Evolutionary conservation across 768 basidiomycete genomes (phyloP).

Genomic region (Coprinopsis sp.): DNA sequence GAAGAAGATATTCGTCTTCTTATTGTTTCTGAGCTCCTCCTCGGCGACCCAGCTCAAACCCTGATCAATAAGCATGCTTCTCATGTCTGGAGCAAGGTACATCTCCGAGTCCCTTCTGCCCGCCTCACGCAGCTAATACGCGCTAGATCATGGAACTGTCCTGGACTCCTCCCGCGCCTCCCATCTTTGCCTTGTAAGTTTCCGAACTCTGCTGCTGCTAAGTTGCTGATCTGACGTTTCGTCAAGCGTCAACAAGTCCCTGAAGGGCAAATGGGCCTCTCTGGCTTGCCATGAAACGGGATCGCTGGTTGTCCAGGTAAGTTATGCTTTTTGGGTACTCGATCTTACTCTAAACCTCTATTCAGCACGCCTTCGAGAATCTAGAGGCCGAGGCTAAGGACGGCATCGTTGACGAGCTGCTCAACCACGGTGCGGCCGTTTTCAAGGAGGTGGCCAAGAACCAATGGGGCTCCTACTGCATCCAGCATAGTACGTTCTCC

Average conservation of each 20-base stretch:
- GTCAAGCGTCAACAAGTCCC: constrained; percentile 75
- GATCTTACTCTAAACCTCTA: constrained; percentile 1
- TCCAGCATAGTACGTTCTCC: constrained; percentile 68
- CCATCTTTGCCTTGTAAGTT: constrained; percentile 80
- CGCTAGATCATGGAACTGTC: constrained; percentile 82
- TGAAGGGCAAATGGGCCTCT: constrained; percentile 86
- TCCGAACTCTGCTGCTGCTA: not conserved
- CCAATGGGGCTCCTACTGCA: constrained; percentile 87
- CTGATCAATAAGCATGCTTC: constrained; percentile 88
- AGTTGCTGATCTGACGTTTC: not conserved
- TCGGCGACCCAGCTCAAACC: constrained; percentile 81
- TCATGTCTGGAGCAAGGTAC: constrained; percentile 91
- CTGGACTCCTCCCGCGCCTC: constrained; percentile 83
- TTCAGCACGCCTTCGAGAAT: constrained; percentile 80
- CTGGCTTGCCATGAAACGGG: constrained; percentile 90
- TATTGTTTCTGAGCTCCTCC: constrained; percentile 80
- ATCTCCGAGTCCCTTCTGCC: constrained; percentile 4
- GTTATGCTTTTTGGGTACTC: constrained; percentile 8
- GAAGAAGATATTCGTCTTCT: constrained; percentile 81
- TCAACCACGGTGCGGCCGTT: constrained; percentile 61
- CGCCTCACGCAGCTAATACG: constrained; percentile 9
- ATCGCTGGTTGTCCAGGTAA: constrained; percentile 81
- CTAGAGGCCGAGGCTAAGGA: constrained; percentile 80
- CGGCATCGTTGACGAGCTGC: constrained; percentile 78
- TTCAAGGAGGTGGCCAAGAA: constrained; percentile 80